A percentile compares a stretch with the other conserved stretches of the same genome.
phyloP scores from a whole-genome alignment of 1,284 basidiomycete genomes.

The Cryptococcus wingfieldii region DNA sequence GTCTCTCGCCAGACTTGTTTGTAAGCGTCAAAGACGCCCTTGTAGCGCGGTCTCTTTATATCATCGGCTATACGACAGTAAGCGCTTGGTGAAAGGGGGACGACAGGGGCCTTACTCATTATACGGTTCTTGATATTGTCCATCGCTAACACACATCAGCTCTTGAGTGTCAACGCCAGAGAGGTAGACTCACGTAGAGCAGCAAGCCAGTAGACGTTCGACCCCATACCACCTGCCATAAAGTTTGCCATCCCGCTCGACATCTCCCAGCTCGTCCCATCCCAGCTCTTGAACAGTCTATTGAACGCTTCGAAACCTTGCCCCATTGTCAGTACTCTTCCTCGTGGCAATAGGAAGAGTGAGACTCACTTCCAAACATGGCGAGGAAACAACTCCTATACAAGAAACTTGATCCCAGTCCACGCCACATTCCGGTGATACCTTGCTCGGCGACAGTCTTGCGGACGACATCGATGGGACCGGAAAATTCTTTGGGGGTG shows the following conservation, averaged over 20 bases:
- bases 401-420: conserved; percentile 44
- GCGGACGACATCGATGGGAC: conserved; percentile 44
- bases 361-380: conserved; percentile 47
- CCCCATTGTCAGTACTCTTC: background rate
- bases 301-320: conserved; percentile 49
- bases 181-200: conserved; percentile 38
- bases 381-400: conserved; percentile 46
- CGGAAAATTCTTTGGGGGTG: conserved; percentile 33
- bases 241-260: conserved; percentile 42
- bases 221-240: conserved; percentile 47
- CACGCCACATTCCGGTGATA: conserved; percentile 45
- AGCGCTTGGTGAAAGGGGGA: background rate
- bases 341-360: background rate
- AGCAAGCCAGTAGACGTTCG: conserved; percentile 46
- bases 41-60: conserved; percentile 39
- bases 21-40: conserved; percentile 40
- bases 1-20: conserved; percentile 39
- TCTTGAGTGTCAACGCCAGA: background rate
- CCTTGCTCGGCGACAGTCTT: conserved; percentile 43
- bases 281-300: conserved; percentile 41
- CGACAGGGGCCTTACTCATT: conserved; percentile 29
- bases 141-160: conserved; percentile 21
- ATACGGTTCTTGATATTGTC: conserved; percentile 49
- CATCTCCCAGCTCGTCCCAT: conserved; percentile 46
- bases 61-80: conserved; percentile 28